phyloP scores from a whole-genome alignment of 2,329 filamentous ascomycete genomes.

The Leptodontidium sp. region DNA sequence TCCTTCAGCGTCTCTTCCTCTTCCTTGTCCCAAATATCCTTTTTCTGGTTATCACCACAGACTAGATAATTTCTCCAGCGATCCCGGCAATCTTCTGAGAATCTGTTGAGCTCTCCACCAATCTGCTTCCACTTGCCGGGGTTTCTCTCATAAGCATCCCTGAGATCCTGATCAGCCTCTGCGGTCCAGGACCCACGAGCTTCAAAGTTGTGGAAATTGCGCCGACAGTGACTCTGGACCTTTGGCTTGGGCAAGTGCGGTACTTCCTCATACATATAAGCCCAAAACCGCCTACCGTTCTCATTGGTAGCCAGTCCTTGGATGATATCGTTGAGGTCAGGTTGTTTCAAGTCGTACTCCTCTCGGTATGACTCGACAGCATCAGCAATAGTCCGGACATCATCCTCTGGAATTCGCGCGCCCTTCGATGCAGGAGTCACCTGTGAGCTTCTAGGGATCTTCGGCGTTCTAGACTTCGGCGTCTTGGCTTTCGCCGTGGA shows the following conservation, averaged over 20 bases:
- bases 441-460: background rate
- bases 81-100: constrained; percentile 72
- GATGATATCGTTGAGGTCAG: constrained; percentile 58
- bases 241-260: constrained; percentile 61
- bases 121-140: constrained; percentile 68
- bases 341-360: constrained; percentile 53
- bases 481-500: constrained; percentile 8
- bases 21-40: constrained; percentile 64
- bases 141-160: constrained; percentile 53
- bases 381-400: constrained; percentile 16
- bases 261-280: constrained; percentile 55
- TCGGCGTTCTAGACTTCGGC: constrained; percentile 9
- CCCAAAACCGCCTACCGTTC: constrained; percentile 58
- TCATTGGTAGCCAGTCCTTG: constrained; percentile 41
- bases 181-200: constrained; percentile 65
- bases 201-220: constrained; percentile 71
- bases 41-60: constrained; percentile 60
- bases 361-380: constrained; percentile 54
- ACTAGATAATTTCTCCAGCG: constrained; percentile 74
- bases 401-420: constrained; percentile 17
- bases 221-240: constrained; percentile 64
- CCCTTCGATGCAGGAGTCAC: constrained; percentile 10
- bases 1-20: constrained; percentile 58
- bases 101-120: constrained; percentile 67
- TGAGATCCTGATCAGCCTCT: constrained; percentile 65